phyloP scores from a whole-genome alignment of 1,139 yeast genomes.

The Candida sojae region DNA sequence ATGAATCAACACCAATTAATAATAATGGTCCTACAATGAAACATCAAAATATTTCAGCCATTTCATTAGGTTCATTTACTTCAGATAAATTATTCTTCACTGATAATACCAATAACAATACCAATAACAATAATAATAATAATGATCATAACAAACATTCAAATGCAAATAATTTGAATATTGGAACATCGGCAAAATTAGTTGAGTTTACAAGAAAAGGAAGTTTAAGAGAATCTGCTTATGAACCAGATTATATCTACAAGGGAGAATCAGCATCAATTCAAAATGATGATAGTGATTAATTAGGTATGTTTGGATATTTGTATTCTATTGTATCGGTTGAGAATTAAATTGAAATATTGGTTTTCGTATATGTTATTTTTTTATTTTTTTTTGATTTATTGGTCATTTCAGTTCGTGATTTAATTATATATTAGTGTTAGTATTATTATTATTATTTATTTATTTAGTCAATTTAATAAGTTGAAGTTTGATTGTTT shows the following conservation, averaged over 20 bases:
- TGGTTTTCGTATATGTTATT: not conserved
- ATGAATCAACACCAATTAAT: slow-evolving; percentile 10
- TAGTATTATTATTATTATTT: not conserved
- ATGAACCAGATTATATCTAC: slow-evolving; percentile 27
- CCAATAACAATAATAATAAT: slow-evolving; percentile 16
- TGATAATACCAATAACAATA: slow-evolving; percentile 12
- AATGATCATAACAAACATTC: slow-evolving; percentile 12
- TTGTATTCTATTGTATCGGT: not conserved
- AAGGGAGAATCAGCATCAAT: slow-evolving; percentile 41
- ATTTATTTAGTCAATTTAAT: not conserved
- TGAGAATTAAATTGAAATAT: not conserved
- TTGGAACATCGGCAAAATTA: slow-evolving; percentile 39
- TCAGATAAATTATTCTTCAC: slow-evolving; percentile 14
- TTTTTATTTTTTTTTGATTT: not conserved
- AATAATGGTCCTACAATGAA: slow-evolving; percentile 12
- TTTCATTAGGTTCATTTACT: slow-evolving; percentile 18
- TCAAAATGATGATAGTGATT: slow-evolving; percentile 37
- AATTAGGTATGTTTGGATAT: not conserved
- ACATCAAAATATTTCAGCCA: slow-evolving; percentile 20
- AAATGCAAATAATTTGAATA: slow-evolving; percentile 4
- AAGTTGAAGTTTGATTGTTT: not conserved
- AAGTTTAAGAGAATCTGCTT: slow-evolving; percentile 43
- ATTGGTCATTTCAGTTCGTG: not conserved
- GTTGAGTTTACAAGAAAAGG: slow-evolving; percentile 56
- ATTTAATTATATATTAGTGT: not conserved